Percentiles rank a stretch among this genome's conserved stretches.
Conservation (phyloP, 345 rosid genomes). For the Xanthoceras sorbifolium region DNA sequence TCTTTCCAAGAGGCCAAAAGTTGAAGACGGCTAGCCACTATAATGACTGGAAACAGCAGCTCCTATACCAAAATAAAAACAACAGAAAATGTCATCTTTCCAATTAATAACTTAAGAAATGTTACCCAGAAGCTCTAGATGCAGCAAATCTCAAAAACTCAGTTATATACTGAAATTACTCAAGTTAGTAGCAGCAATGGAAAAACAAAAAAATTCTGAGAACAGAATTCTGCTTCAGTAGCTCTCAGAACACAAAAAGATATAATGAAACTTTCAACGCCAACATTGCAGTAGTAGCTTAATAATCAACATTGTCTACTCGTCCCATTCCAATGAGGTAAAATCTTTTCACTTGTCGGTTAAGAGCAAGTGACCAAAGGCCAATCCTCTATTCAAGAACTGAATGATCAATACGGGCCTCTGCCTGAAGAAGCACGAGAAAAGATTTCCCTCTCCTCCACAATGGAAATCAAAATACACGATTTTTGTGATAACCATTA, state of each 20-base stretch:
- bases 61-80: constrained; percentile 49
- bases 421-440: not conserved
- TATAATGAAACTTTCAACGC: not conserved
- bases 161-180: not conserved
- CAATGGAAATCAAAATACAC: not conserved
- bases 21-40: constrained; percentile 45
- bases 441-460: not conserved
- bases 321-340: not conserved
- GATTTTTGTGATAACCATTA: constrained; percentile 18
- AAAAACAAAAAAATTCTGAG: not conserved
- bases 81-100: not conserved
- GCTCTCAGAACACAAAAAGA: not conserved
- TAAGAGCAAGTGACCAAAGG: not conserved
- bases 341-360: not conserved
- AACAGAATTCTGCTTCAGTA: not conserved
- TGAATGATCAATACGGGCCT: constrained; percentile 7
- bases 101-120: not conserved
- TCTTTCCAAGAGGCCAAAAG: constrained; percentile 72
- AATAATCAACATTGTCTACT: not conserved
- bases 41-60: constrained; percentile 65
- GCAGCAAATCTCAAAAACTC: not conserved
- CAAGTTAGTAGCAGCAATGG: not conserved
- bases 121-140: not conserved
- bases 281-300: not conserved
- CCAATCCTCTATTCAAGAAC: not conserved